Evolutionary conservation across 805 yeast species (phyloP), one percentile per base, ranked within the genome.

Genomic region (Suhomyces pyralidae): DNA sequence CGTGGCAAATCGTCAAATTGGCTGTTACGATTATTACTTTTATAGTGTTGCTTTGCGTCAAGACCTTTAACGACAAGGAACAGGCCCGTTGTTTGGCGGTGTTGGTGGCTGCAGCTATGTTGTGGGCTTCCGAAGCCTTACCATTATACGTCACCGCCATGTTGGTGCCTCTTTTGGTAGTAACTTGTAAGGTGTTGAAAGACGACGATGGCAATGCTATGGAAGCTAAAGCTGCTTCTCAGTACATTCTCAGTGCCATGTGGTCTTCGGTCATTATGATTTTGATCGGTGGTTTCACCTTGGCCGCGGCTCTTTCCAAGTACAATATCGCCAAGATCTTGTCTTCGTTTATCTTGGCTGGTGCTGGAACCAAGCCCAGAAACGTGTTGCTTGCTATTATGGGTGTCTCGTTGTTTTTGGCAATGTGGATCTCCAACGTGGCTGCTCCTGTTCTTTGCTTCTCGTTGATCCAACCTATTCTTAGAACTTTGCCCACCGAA

Each of bases 391-490:
- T 92, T 43, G 82, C 93, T 4, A 85, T 90, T 55, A 90, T 94
- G 97, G 72, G 80, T 46, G 93, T 93, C 30, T 89, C 97, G 0
- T 75, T 92, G 40, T 83, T 93, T 62, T 84, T 89, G 40, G 84
- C 96, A 5, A 91, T 93, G 90, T 92, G 97, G 96, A 94, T 93
- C 40, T 87, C 96, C 24, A 93, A 93, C 67, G 98, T 93, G 43
- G 99, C 99, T 0, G 94, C 98, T 0, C 99, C 99, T 0, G 97
- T 93, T 2, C 78, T 93, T 51, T 88, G 96, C 70, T 90, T 81
- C 62, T 90, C 97, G 5, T 88, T 93, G 56, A 85, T 93, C 53
- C 97, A 92, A 68, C 97, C 98, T 0, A 74, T 93, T 20, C 73
- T 93, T 58, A 80, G 97, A 62, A 89, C 96, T 0, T 72, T 92